Conservation (phyloP, 225 moss, liverwort and hornwort species). For the Sphagnum tenellum region DNA sequence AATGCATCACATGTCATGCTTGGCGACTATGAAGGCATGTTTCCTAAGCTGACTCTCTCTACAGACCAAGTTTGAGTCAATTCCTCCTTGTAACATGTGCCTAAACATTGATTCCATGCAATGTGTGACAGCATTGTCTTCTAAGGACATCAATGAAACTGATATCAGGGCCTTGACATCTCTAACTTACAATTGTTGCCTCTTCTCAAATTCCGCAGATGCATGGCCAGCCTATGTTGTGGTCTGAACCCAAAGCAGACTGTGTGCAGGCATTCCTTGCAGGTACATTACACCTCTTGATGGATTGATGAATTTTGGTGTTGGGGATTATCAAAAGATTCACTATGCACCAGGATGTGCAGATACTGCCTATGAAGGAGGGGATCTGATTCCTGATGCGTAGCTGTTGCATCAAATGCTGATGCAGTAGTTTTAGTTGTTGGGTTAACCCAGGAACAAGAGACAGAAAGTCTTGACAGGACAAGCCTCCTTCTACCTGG, state of each 20-base stretch:
- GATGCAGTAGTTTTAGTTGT: conserved; percentile 24
- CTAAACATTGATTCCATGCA: no score
- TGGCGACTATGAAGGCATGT: conserved; percentile 23
- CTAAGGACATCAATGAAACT: no score
- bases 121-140: no score
- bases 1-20: conserved; percentile 15
- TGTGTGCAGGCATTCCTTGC: conserved; percentile 42
- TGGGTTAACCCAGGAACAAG: conserved; percentile 29
- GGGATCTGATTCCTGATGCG: conserved; percentile 25
- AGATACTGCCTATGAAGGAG: conserved; percentile 20
- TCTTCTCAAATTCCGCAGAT: no score
- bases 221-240: no score
- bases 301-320: conserved; percentile 18
- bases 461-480: conserved; percentile 30
- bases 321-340: conserved; percentile 10
- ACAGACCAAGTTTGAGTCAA: no score
- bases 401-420: conserved; percentile 8
- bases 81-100: no score
- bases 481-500: conserved; percentile 22
- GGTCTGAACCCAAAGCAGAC: no score
- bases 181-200: no score
- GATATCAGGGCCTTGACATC: no score
- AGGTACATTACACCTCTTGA: conserved; percentile 39
- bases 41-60: no score
- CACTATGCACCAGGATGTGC: conserved; percentile 39